Evolutionary conservation across 495 filamentous ascomycete species (phyloP).

Genomic region (Pyrenula aspistea): DNA sequence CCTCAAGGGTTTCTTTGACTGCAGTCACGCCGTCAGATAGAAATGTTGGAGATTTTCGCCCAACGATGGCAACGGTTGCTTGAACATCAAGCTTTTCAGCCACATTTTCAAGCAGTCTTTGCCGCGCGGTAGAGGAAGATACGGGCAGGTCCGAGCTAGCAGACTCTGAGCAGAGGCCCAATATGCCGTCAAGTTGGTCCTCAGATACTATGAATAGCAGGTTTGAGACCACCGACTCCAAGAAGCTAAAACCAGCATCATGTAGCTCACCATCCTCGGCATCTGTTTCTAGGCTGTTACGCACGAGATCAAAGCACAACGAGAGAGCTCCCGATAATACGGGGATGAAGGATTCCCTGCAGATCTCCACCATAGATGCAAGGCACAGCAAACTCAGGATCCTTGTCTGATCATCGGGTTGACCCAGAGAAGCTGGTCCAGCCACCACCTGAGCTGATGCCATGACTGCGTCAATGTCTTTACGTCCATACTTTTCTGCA

Average conservation of each 20-base stretch:
- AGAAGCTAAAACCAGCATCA: slow-evolving; percentile 68
- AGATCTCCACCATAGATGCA: slow-evolving; percentile 73
- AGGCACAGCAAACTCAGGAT: slow-evolving; percentile 78
- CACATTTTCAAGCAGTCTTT: slow-evolving; percentile 52
- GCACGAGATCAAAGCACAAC: slow-evolving; percentile 55
- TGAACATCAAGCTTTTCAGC: slow-evolving; percentile 63
- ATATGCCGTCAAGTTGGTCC: slow-evolving; percentile 53
- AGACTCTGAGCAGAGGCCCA: slow-evolving; percentile 58
- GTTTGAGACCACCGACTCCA: slow-evolving; percentile 64
- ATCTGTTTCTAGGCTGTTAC: slow-evolving; percentile 41
- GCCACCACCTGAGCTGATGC: slow-evolving; percentile 60
- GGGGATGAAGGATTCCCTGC: slow-evolving; percentile 75
- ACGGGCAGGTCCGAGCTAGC: slow-evolving; percentile 33
- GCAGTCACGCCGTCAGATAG: slow-evolving; percentile 46
- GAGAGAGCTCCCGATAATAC: slow-evolving; percentile 65
- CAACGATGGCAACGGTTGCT: slow-evolving; percentile 52
- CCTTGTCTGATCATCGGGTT: slow-evolving; percentile 56
- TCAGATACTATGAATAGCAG: slow-evolving; percentile 78
- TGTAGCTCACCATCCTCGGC: slow-evolving; percentile 50
- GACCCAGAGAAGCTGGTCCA: slow-evolving; percentile 61
- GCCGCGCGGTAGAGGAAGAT: slow-evolving; percentile 32
- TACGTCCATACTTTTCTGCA: slow-evolving; percentile 83
- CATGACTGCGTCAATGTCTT: slow-evolving; percentile 54
- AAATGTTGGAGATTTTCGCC: slow-evolving; percentile 57
- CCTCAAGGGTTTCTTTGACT: slow-evolving; percentile 50